Base-by-base conservation (phyloP, 192 early-diverging fungal genomes). In the Gigaspora rosea region DNA sequence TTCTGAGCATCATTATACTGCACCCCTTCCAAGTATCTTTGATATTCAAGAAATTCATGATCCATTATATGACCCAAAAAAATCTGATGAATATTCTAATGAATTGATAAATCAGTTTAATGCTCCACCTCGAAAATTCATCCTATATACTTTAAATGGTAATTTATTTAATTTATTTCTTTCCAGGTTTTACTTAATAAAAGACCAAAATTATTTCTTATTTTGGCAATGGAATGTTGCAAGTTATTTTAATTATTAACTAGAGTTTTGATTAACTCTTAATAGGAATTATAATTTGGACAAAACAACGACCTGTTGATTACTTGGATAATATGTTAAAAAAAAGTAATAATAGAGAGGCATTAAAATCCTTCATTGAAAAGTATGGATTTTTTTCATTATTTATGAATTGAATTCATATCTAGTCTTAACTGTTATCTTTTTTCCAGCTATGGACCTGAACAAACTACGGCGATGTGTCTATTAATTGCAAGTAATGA, bases 61-160 rank as follows among this genome's bases (percentile, higher is more conserved):
- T 67, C 63, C 63, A 0, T 33, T 64, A 47, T 47, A 57, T 52
- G 64, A 76, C 46, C 75, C 75, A 2, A 65, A 64, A 47, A 52
- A 12, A n/a, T 41, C 32, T 56, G 61, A 76, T 35, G 75, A 65
- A 9, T 76, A 67, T 57, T 67, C 65, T 22, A 76, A 67, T 57
- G 75, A 76, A 46, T 57, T 76, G 33, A 76, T 76, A 10, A 65
- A 57, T 59, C 75, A 76, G 22, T 76, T 67, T 67, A 13, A n/a
- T 22, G 16, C 32, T 35, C 75, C 75, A 16, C 9, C 33, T 15
- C 32, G 75, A 57, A 76, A 48, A n/a, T 76, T 76, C 51, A 32
- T 76, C 59, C 9, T 73, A 47, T 73, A 59, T 56, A 58, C 71
- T n/a, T 27, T 47, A 27, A 49, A 71, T 35, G 52, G 70, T 71